Evolutionary conservation across 768 basidiomycete genomes (phyloP), one percentile per base, ranked within the genome.

Genomic region (Cystofilobasidium macerans): DNA sequence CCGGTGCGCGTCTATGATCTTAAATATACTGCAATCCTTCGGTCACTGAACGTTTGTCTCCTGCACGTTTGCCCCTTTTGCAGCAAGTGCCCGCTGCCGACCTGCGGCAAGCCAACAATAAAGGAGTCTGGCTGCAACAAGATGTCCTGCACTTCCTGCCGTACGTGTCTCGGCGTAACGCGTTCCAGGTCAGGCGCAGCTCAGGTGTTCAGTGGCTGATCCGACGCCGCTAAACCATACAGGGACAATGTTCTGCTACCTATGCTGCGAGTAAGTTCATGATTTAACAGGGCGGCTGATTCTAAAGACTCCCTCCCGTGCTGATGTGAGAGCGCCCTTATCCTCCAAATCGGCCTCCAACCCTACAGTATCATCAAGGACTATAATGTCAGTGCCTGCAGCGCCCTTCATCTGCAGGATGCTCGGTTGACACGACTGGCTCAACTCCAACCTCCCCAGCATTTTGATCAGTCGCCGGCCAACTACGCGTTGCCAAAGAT

Each of bases 41-140:
- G 33, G 11, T 12, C 36, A 22, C 33, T 13, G 20, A 43, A 70
- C 24, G 69, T 54, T 60, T 4, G 5, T 11, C 35, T 54, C 67
- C 14, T 62, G n/a, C 35, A 60, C 20, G 47, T 88, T 38, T 80
- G 81, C 51, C 91, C 91, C 3, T 78, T 93, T 16, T 87, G 90
- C 84, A 82, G 91, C 42, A 86, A 84, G 69, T 95, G 92, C 76
- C 92, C 92, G 0, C 86, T 85, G 65, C 88, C 76, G 74, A 82
- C 61, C 88, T 90, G 80, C 81, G 89, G 77, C 76, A 48, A 20
- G 32, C 69, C 68, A 64, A 67, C 67, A 83, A 26, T 48, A 24
- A 63, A 64, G 24, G 40, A 57, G 20, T 24, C 78, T 1, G 65
- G 89, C 85, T 94, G 92, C 78, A 94, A 94, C 81, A 94, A 94